phyloP scores from a whole-genome alignment of 441 rosid genomes.

The Manihot esculenta region DNA sequence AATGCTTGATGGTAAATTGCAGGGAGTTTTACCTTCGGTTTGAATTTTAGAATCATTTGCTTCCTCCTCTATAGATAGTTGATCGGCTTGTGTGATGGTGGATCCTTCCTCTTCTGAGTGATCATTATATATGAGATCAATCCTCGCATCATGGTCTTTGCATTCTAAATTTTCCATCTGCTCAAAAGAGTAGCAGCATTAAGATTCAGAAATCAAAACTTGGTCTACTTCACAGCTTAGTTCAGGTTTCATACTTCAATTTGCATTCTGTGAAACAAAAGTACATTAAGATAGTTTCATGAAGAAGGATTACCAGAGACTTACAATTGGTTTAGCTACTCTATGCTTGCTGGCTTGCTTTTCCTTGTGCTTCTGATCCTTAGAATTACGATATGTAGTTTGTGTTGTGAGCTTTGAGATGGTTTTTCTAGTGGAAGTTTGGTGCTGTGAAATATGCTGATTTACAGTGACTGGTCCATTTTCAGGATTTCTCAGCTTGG shows the following conservation, averaged over 20 bases:
- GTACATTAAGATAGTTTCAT: background rate
- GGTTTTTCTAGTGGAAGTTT: constrained; percentile 22
- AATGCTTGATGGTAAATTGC: background rate
- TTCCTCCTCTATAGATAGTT: constrained; percentile 34
- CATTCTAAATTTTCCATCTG: constrained; percentile 44
- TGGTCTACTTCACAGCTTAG: constrained; percentile 5
- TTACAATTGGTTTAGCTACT: constrained; percentile 32
- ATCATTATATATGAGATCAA: constrained; percentile 21
- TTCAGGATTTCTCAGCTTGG: constrained; percentile 35
- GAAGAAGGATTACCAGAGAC: constrained; percentile 19
- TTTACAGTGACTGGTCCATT: constrained; percentile 31
- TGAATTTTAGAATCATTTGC: constrained; percentile 33
- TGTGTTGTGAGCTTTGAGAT: constrained; percentile 19
- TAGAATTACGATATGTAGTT: constrained; percentile 10
- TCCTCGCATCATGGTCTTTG: constrained; percentile 38
- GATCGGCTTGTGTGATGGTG: constrained; percentile 21
- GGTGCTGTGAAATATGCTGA: constrained; percentile 25
- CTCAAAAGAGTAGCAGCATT: constrained; percentile 24
- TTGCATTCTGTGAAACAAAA: background rate
- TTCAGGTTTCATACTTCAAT: background rate
- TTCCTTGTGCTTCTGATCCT: constrained; percentile 28
- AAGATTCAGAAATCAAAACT: background rate
- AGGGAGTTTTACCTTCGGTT: constrained; percentile 47
- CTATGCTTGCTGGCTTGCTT: constrained; percentile 26
- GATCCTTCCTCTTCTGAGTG: constrained; percentile 23